Percentiles rank a stretch among this genome's conserved stretches.
Evolutionary conservation across 352 stramenopile species (phyloP).

Genomic region (Phytophthora vignae): DNA sequence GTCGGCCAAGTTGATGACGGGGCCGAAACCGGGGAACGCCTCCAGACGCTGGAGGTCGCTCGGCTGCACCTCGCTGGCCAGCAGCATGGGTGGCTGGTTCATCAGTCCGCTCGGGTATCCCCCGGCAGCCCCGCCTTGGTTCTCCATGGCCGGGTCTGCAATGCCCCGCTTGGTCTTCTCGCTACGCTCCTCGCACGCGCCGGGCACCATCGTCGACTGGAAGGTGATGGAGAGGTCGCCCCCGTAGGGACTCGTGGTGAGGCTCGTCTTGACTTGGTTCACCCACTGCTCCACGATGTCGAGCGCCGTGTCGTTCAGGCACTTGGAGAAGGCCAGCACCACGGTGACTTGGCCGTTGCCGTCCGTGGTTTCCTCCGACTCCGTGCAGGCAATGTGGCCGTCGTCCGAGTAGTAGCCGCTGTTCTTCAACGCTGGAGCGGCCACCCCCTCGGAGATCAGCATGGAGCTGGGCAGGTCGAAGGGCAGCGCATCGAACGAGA

Average conservation of each 20-base stretch:
- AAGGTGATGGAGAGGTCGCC: slow-evolving; percentile 33
- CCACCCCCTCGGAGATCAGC: slow-evolving; percentile 25
- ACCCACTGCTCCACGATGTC: slow-evolving; percentile 59
- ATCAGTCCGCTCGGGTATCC: background rate
- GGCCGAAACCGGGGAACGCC: slow-evolving; percentile 44
- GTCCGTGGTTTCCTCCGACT: slow-evolving; percentile 11
- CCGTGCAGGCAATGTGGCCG: slow-evolving; percentile 27
- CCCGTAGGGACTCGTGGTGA: slow-evolving; percentile 8
- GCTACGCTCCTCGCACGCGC: slow-evolving; percentile 41
- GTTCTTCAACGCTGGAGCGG: slow-evolving; percentile 11
- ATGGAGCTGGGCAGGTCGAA: slow-evolving; percentile 28
- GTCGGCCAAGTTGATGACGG: slow-evolving; percentile 33
- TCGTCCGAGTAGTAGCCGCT: slow-evolving; percentile 10
- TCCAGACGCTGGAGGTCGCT: slow-evolving; percentile 44
- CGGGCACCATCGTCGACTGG: slow-evolving; percentile 52
- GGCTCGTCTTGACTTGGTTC: slow-evolving; percentile 28
- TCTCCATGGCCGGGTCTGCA: slow-evolving; percentile 22
- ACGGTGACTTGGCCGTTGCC: slow-evolving; percentile 39
- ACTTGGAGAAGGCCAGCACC: slow-evolving; percentile 70
- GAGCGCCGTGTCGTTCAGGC: slow-evolving; percentile 51
- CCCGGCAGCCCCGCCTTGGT: slow-evolving; percentile 7
- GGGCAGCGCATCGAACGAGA: slow-evolving; percentile 33
- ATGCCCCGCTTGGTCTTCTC: slow-evolving; percentile 36
- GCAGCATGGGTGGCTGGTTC: slow-evolving; percentile 7
- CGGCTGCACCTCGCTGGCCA: slow-evolving; percentile 25